Conservation (phyloP, 768 basidiomycete species). For the Kwoniella dendrophila region DNA sequence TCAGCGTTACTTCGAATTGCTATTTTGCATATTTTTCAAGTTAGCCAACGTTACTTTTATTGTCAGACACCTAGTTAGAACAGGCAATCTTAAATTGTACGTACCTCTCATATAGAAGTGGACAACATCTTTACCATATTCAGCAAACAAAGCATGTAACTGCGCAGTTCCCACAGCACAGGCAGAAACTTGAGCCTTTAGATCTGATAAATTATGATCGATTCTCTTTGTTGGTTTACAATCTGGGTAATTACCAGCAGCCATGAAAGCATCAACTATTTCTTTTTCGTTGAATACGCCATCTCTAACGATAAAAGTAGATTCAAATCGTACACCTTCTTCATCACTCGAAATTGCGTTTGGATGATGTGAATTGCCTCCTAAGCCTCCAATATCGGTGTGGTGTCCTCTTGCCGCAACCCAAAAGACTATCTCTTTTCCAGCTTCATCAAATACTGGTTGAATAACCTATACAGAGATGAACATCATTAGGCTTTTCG, state of each 20-base stretch:
- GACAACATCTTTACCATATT: constrained; percentile 38
- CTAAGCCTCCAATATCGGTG: constrained; percentile 68
- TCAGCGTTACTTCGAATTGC: constrained; percentile 83
- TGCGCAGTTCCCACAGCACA: constrained; percentile 37
- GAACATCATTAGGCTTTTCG: neutral
- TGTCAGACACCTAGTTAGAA: neutral
- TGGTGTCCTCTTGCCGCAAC: constrained; percentile 91
- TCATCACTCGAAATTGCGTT: constrained; percentile 30
- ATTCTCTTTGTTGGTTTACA: constrained; percentile 40
- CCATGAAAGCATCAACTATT: constrained; percentile 40
- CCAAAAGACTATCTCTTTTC: constrained; percentile 61
- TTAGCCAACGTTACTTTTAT: too few species aligned
- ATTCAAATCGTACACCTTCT: constrained; percentile 30
- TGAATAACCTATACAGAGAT: constrained; percentile 64
- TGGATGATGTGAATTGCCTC: constrained; percentile 31
- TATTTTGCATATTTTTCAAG: too few species aligned
- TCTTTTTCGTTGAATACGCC: constrained; percentile 43
- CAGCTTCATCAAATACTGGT: constrained; percentile 70
- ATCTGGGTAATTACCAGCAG: constrained; percentile 38
- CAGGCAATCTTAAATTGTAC: neutral
- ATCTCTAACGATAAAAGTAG: constrained; percentile 31
- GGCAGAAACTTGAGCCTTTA: constrained; percentile 41
- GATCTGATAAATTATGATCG: constrained; percentile 42
- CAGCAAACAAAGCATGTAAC: constrained; percentile 39
- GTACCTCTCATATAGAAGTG: constrained; percentile 42